A percentile compares a stretch with the other conserved stretches of the same genome.
These are phyloP conservation scores for Trichophyton benhamiae DNA, from an alignment of 2,329 filamentous ascomycete species.

Conservation along the genomic window DNA sequence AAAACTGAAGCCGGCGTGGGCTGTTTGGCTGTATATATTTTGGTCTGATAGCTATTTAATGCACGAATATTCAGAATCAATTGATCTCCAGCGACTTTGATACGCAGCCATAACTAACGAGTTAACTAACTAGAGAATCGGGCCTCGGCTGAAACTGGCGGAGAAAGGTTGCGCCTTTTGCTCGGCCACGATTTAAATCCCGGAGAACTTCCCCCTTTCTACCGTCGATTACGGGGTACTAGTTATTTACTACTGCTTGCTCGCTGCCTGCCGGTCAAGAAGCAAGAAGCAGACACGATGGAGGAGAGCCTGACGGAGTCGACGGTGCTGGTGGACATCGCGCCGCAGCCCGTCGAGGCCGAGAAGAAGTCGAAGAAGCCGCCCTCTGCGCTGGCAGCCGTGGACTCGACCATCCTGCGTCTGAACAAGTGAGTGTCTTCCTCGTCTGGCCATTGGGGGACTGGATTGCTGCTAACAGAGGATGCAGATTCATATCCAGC, in stretches of 20 bases:
- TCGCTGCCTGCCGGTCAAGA: not conserved
- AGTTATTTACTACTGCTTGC: not conserved
- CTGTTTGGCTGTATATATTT: too few species aligned
- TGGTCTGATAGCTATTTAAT: too few species aligned
- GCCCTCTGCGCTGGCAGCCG: not conserved
- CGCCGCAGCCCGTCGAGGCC: not conserved
- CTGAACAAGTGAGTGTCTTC: not conserved
- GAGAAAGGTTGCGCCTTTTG: not conserved
- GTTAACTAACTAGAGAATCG: not conserved
- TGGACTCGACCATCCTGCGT: slow-evolving; percentile 5
- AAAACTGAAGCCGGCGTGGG: not conserved
- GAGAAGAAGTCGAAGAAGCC: not conserved
- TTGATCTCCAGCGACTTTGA: too few species aligned
- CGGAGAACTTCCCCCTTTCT: too few species aligned
- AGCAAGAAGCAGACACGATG: not conserved
- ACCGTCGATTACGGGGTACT: not conserved
- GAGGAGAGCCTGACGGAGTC: slow-evolving; percentile 2
- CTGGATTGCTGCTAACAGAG: not conserved
- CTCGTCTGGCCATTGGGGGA: too few species aligned
- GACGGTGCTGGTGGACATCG: not conserved
- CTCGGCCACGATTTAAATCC: not conserved
- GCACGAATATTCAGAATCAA: too few species aligned
- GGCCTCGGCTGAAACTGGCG: not conserved
- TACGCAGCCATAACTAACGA: too few species aligned
- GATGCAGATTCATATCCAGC: slow-evolving; percentile 52